phyloP scores from a whole-genome alignment of 306 rosid genomes.

The Quercus wislizeni region DNA sequence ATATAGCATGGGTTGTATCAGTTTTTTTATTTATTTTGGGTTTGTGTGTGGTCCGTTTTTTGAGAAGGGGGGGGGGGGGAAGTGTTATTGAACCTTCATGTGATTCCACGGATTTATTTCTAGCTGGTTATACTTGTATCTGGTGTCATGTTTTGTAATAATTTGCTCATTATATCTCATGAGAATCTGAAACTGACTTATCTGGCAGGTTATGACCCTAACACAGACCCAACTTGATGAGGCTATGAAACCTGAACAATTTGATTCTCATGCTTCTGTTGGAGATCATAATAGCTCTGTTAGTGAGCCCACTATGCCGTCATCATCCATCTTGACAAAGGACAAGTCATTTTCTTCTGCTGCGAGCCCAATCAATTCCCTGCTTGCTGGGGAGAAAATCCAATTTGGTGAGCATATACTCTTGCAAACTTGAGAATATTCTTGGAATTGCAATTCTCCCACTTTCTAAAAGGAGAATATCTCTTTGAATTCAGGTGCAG shows the following conservation, averaged over 20 bases:
- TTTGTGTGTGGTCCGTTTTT: too few relatives aligned
- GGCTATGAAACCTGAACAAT: slow-evolving; percentile 87
- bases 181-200: slow-evolving; percentile 19
- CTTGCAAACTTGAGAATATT: slow-evolving; percentile 7
- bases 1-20: too few relatives aligned
- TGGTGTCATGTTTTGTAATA: background rate
- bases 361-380: slow-evolving; percentile 75
- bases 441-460: slow-evolving; percentile 14
- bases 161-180: slow-evolving; percentile 2
- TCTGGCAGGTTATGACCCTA: slow-evolving; percentile 76
- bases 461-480: slow-evolving; percentile 4
- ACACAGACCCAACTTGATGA: slow-evolving; percentile 94
- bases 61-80: fast-evolving
- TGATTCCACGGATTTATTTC: background rate
- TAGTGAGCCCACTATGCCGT: slow-evolving; percentile 55
- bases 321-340: slow-evolving; percentile 71
- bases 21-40: background rate
- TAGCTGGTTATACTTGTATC: background rate
- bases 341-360: slow-evolving; percentile 67
- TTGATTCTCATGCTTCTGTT: slow-evolving; percentile 65
- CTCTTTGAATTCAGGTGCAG: slow-evolving; percentile 64
- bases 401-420: slow-evolving; percentile 78
- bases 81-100: background rate
- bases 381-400: slow-evolving; percentile 98
- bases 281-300: slow-evolving; percentile 50